Evolutionary conservation across 2,329 filamentous ascomycete species (phyloP).

Genomic region (Aspergillus calidoustus): DNA sequence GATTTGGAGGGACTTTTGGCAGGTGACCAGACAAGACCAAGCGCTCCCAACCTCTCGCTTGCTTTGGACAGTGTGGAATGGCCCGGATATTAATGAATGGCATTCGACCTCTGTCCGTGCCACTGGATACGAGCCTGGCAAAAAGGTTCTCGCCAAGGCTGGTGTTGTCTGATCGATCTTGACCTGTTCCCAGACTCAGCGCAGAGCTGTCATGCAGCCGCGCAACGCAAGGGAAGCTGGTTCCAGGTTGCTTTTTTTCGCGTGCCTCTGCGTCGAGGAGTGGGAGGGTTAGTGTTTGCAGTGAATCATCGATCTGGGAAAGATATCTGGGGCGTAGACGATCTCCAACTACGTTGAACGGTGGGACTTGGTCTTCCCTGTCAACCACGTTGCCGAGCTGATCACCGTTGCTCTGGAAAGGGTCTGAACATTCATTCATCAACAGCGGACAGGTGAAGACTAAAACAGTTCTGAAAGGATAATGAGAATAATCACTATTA

Average conservation of each 20-base stretch:
- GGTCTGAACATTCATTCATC: not conserved
- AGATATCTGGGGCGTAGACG: conserved; percentile 4
- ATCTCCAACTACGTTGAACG: conserved; percentile 14
- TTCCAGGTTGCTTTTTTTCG: not conserved
- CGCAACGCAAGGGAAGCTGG: not conserved
- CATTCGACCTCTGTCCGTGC: not conserved
- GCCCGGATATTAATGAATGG: no score
- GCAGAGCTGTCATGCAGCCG: not conserved
- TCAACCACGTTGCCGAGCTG: conserved; percentile 33
- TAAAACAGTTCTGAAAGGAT: not conserved
- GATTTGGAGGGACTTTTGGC: not conserved
- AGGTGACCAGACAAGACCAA: not conserved
- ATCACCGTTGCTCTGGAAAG: conserved; percentile 17
- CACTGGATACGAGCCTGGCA: not conserved
- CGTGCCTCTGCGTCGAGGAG: not conserved
- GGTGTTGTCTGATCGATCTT: not conserved
- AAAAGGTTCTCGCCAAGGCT: not conserved
- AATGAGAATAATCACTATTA: not conserved
- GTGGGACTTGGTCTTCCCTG: conserved; percentile 22
- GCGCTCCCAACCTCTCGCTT: not conserved
- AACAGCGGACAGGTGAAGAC: not conserved
- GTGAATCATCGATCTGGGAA: not conserved
- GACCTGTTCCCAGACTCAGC: not conserved
- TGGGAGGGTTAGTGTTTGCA: no score
- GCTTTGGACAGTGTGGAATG: not conserved